These are phyloP conservation scores for Euphorbia lathyris DNA, from an alignment of 345 rosid species.

Conservation along the genomic window DNA sequence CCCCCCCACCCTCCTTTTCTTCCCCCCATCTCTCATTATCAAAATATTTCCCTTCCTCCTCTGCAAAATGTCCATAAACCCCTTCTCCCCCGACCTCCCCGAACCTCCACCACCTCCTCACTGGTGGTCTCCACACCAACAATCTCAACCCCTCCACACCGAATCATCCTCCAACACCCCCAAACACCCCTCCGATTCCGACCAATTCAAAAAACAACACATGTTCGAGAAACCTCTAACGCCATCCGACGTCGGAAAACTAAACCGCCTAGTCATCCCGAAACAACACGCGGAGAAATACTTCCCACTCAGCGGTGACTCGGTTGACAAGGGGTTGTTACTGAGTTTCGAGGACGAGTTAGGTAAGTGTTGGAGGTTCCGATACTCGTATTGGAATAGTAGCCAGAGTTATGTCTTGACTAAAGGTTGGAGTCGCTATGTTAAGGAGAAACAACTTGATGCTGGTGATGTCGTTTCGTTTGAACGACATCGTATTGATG, in stretches of 20 bases:
- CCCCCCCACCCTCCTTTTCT: background rate
- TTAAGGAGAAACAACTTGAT: conserved; percentile 76
- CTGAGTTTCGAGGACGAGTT: conserved; percentile 86
- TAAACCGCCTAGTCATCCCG: conserved; percentile 83
- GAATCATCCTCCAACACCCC: conserved; percentile 13
- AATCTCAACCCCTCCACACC: conserved; percentile 30
- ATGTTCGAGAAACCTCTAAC: conserved; percentile 84
- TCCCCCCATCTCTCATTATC: conserved; percentile 19
- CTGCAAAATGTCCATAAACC: conserved; percentile 51
- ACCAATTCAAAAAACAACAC: conserved; percentile 16
- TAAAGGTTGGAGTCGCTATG: conserved; percentile 90
- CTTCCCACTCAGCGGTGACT: conserved; percentile 51
- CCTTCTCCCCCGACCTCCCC: conserved; percentile 38
- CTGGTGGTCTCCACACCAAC: conserved; percentile 41
- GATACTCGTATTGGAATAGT: conserved; percentile 87
- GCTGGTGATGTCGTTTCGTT: conserved; percentile 77
- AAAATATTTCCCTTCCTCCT: background rate
- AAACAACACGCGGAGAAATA: conserved; percentile 87
- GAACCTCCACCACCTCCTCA: conserved; percentile 22
- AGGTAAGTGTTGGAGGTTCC: conserved; percentile 76
- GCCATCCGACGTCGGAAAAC: conserved; percentile 89
- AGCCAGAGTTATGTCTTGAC: conserved; percentile 90
- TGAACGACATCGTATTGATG: conserved; percentile 52
- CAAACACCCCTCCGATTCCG: too few species aligned
- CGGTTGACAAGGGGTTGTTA: conserved; percentile 47